These are phyloP conservation scores for Mariannaea elegans DNA, from an alignment of 2,329 filamentous ascomycete species.

Conservation along the genomic window DNA sequence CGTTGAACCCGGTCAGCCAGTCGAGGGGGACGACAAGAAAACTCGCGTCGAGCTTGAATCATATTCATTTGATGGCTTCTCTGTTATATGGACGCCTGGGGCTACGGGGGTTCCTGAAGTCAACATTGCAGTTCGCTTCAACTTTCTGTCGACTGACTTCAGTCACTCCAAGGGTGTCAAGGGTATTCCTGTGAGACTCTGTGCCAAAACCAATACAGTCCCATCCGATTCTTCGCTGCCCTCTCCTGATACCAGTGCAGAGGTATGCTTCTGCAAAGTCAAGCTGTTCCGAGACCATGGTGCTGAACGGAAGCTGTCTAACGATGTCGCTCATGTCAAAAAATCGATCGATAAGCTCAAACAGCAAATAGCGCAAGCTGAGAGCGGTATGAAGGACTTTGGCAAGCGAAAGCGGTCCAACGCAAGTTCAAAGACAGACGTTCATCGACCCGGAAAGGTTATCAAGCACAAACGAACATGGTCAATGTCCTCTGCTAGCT, in stretches of 20 bases:
- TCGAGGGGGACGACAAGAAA: constrained; percentile 70
- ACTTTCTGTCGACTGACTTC: constrained; percentile 98
- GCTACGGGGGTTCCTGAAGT: constrained; percentile 76
- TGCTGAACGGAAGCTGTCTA: constrained; percentile 92
- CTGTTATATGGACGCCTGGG: constrained; percentile 85
- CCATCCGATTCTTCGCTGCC: constrained; percentile 60
- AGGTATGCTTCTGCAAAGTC: constrained; percentile 95
- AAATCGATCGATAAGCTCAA: constrained; percentile 97
- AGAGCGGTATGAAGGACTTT: constrained; percentile 73
- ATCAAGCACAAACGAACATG: constrained; percentile 93
- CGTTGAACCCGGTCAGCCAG: constrained; percentile 72
- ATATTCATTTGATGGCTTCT: constrained; percentile 93
- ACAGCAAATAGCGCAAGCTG: constrained; percentile 86
- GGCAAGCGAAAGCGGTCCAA: constrained; percentile 69
- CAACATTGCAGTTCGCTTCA: constrained; percentile 91
- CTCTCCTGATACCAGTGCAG: constrained; percentile 58
- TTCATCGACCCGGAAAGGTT: constrained; percentile 78
- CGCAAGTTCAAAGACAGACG: constrained; percentile 55
- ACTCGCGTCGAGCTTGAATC: constrained; percentile 76
- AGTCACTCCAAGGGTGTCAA: constrained; percentile 99
- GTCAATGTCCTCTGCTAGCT: constrained; percentile 88
- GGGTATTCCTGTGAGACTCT: constrained; percentile 92
- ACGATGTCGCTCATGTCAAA: constrained; percentile 93
- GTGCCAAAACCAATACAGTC: constrained; percentile 84
- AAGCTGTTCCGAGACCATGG: constrained; percentile 97